phyloP scores from a whole-genome alignment of 768 basidiomycete genomes.

The Tulasnella sp. region DNA sequence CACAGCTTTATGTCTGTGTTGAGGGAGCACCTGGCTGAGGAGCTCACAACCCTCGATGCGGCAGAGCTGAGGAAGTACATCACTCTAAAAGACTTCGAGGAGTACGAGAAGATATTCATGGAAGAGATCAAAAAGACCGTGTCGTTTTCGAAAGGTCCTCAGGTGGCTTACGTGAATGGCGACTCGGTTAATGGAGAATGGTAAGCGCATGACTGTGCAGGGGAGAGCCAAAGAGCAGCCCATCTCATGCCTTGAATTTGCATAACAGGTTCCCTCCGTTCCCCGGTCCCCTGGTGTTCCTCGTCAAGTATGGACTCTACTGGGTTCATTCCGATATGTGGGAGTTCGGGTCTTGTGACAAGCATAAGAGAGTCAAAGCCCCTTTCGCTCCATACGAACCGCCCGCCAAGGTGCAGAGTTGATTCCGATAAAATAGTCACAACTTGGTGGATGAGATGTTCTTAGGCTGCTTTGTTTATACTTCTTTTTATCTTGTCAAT shows the following conservation, averaged over 20 bases:
- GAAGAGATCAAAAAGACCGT: neutral
- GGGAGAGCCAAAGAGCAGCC: neutral
- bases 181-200: constrained; percentile 8
- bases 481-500: no score
- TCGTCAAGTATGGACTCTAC: neutral
- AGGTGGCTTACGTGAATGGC: neutral
- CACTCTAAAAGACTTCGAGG: neutral
- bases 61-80: neutral
- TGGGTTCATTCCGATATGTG: constrained; percentile 15
- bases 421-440: no score
- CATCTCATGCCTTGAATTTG: neutral
- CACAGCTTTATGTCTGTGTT: constrained; percentile 7
- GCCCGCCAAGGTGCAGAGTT: neutral
- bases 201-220: neutral
- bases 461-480: no score
- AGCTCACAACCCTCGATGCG: constrained; percentile 7
- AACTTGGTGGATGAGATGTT: no score
- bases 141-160: neutral
- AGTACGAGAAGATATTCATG: neutral
- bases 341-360: constrained; percentile 9
- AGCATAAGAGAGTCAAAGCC: constrained; percentile 14
- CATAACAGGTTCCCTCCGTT: neutral
- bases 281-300: neutral
- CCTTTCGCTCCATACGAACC: constrained; percentile 15
- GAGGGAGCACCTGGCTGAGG: constrained; percentile 16